Evolutionary conservation across 768 basidiomycete species (phyloP).

Genomic region (Boletus vinaceobasis): DNA sequence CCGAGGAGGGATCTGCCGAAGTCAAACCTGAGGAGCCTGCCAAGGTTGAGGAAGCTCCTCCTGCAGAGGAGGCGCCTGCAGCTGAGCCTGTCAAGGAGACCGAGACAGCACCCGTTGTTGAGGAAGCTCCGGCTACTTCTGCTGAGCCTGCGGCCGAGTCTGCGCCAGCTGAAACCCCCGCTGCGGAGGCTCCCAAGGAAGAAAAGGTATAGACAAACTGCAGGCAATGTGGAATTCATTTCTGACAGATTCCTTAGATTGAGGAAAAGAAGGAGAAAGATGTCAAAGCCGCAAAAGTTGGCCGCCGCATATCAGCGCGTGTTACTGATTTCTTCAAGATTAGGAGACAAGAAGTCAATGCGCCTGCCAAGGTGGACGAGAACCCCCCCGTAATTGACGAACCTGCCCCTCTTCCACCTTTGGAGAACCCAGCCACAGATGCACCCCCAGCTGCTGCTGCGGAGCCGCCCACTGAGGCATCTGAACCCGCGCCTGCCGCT

Average conservation of each 20-base stretch:
- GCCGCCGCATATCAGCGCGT: conserved; percentile 81
- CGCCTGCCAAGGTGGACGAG: conserved; percentile 83
- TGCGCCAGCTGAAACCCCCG: conserved; percentile 36
- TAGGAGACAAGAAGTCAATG: conserved; percentile 57
- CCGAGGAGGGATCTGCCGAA: conserved; percentile 35
- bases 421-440: conserved; percentile 72
- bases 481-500: conserved; percentile 43
- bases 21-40: conserved; percentile 30
- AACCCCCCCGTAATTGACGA: conserved; percentile 87
- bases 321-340: conserved; percentile 81
- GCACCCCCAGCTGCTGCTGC: conserved; percentile 32
- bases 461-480: conserved; percentile 36
- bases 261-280: conserved; percentile 52
- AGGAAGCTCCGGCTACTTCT: conserved; percentile 28
- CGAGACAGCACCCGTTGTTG: conserved; percentile 34
- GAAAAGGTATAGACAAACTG: conserved; percentile 45
- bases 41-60: conserved; percentile 43
- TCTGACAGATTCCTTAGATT: conserved; percentile 23
- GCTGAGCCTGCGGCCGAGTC: conserved; percentile 29
- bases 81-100: conserved; percentile 70
- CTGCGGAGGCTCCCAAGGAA: conserved; percentile 45
- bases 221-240: background rate
- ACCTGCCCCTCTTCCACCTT: conserved; percentile 75
- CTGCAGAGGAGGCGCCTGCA: conserved; percentile 30
- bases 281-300: conserved; percentile 57